Evolutionary conservation across 1,284 basidiomycete species (phyloP).

Genomic region (Moesziomyces antarcticus): DNA sequence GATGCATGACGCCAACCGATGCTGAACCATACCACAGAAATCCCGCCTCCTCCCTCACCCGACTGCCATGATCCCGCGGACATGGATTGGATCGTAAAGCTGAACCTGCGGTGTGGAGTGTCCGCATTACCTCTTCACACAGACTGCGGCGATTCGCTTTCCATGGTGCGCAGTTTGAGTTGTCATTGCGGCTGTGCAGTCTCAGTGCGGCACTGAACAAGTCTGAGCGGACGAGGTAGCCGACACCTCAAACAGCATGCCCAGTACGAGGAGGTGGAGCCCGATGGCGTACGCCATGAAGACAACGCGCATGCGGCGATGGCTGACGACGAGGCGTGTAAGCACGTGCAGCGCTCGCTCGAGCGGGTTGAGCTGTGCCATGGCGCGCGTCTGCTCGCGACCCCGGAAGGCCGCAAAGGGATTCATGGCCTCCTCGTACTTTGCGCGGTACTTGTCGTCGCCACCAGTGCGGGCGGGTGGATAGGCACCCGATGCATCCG

Average conservation of each 20-base stretch:
- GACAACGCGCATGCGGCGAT: slow-evolving; percentile 75
- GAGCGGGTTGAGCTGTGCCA: slow-evolving; percentile 88
- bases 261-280: slow-evolving; percentile 82
- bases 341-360: slow-evolving; percentile 87
- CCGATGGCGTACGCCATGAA: slow-evolving; percentile 84
- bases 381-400: slow-evolving; percentile 88
- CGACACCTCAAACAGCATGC: slow-evolving; percentile 70
- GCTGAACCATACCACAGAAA: too few relatives aligned
- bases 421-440: slow-evolving; percentile 96
- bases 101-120: too few relatives aligned
- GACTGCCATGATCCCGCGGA: too few relatives aligned
- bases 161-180: too few relatives aligned
- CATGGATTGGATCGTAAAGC: too few relatives aligned
- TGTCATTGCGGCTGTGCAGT: neutral
- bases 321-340: slow-evolving; percentile 86
- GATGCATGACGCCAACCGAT: too few relatives aligned
- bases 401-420: slow-evolving; percentile 97
- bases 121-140: too few relatives aligned
- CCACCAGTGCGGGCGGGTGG: slow-evolving; percentile 57
- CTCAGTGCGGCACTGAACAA: slow-evolving; percentile 23
- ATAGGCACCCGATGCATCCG: slow-evolving; percentile 29
- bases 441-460: slow-evolving; percentile 83
- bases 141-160: too few relatives aligned
- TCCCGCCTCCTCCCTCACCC: too few relatives aligned
- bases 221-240: slow-evolving; percentile 26